Evolutionary conservation across 208 protist species (phyloP), one percentile per base, ranked within the genome.

Genomic region (Zelonia costaricensis): DNA sequence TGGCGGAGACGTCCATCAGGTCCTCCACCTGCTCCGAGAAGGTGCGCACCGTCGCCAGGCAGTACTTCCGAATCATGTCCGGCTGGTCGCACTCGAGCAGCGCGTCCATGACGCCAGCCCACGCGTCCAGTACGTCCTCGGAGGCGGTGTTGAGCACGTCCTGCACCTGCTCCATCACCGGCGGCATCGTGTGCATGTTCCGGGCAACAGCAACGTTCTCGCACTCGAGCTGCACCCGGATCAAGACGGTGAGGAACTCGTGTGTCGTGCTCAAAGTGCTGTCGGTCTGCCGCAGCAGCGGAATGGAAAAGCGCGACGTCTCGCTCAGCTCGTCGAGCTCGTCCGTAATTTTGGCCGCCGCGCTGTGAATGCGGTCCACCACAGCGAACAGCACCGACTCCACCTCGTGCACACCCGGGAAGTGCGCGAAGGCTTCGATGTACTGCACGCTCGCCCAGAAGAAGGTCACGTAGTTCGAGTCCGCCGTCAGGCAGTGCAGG

Each of bases 391-490:
- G 74, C 23, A 88, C 58, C 30, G 60, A 42, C 59, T 95, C 83
- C n/a, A 95, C 62, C 62, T 88, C 62, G 13, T 62, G 75, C 43
- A 86, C 81, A 15, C 70, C 76, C 0, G 89, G 81, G 54, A 85
- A 95, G 69, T 65, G 63, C 13, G 75, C 80, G 22, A 86, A 84
- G 3, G 78, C 82, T 43, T 95, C 84, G 44, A 95, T 92, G 47
- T 74, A 84, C 74, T 95, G 89, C 56, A 95, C 89, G 46, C 86
- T 76, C 2, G 78, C 76, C 86, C 89, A 95, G 63, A 95, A 89
- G 48, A 95, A 93, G 1, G 86, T 86, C 25, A 91, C 85, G 62
- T 95, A 95, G 69, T 91, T 92, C 18, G 85, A 92, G 31, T 92
- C 86, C n/a, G 86, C 84, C 7, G 73, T 84, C 36, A 95, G 74